Base-by-base conservation (phyloP, 345 rosid species). In the Eucalyptus urophylla region DNA sequence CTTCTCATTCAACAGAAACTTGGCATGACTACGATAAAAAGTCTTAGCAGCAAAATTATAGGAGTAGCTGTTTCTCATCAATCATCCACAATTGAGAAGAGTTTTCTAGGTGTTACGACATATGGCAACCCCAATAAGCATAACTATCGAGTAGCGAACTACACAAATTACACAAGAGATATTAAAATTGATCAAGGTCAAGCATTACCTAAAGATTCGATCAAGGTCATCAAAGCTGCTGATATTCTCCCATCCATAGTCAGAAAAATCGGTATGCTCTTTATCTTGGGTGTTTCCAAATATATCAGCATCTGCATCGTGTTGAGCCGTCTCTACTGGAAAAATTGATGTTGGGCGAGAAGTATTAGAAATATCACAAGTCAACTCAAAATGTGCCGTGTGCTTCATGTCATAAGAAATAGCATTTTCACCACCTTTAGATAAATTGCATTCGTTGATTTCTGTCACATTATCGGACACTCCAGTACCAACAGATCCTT, bases 141-240 rank as follows among this genome's bases (percentile, higher is more conserved):
- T 21, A 11, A 40, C 47, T 76, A 24, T 44, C 5, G 13, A 40
- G 83, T 21, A 37, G 85, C 5, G 9, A 76, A 76, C 85, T 21
- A 40, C 85, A 22, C 85, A 21, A 40, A 76, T 76, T 44, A 40
- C 29, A 76, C 85, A 76, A 76, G 83, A 76, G 85, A 76, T 40
- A 21, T 53, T 53, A 53, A 53, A 53, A 53, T 53, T 53, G 58
- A 53, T 53, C 11, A 22, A 53, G 87, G 89, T 62, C 44, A 88
- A 90, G 90, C 87, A 90, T 96, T 95, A 98, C 99, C 99, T 97
- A 92, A 98, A 95, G 88, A 98, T 95, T 90, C 89, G 96, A 91
- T 97, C 97, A 89, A 97, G 97, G 92, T 97, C 99, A 92, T 96
- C 99, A 92, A 98, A 98, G 92, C 99, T 96, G 93, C 99, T 96